Conservation (phyloP, 371 early-diverging fungal species). For the Coemansia sp. region DNA sequence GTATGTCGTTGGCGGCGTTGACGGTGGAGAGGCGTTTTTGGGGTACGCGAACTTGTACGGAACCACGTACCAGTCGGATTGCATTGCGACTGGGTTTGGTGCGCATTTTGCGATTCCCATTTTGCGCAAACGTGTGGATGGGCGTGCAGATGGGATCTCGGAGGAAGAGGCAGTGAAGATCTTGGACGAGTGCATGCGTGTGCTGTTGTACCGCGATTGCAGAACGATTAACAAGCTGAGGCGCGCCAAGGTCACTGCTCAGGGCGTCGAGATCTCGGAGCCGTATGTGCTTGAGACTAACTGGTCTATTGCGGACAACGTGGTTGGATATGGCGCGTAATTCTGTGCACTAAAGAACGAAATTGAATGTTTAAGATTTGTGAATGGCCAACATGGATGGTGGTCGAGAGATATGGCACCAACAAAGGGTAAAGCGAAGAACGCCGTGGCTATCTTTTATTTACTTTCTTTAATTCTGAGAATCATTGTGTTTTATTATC, state of each 20-base stretch:
- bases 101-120: conserved; percentile 94
- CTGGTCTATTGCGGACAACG: conserved; percentile 89
- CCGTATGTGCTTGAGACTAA: conserved; percentile 89
- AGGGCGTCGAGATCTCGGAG: conserved; percentile 80
- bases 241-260: conserved; percentile 82
- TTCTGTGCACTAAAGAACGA: too few relatives aligned
- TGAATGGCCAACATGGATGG: too few relatives aligned
- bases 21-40: conserved; percentile 81
- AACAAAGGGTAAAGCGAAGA: too few relatives aligned
- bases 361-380: too few relatives aligned
- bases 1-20: conserved; percentile 87
- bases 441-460: neutral
- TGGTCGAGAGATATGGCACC: neutral
- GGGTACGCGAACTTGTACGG: conserved; percentile 96
- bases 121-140: conserved; percentile 88
- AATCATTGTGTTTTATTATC: neutral
- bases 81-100: conserved; percentile 98
- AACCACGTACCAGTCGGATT: conserved; percentile 87
- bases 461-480: neutral
- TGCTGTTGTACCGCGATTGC: conserved; percentile 96
- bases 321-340: conserved; percentile 78
- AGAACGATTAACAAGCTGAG: conserved; percentile 93
- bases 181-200: conserved; percentile 89
- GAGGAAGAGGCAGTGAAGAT: conserved; percentile 91
- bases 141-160: conserved; percentile 76